Conservation (phyloP, 345 rosid genomes). For the Salix suchowensis region DNA sequence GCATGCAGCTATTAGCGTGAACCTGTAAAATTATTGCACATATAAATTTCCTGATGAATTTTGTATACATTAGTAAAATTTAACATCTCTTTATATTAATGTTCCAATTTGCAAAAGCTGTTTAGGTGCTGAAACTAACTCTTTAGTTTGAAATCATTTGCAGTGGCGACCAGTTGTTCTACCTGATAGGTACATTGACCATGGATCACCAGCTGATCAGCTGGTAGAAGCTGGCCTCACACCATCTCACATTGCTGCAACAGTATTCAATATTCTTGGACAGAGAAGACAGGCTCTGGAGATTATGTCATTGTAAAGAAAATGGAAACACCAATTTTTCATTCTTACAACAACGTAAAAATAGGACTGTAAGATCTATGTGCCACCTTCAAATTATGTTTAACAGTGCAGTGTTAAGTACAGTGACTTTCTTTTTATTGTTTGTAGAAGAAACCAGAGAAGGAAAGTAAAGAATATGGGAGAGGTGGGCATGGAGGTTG, state of each 20-base stretch:
- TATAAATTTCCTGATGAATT: too few relatives aligned
- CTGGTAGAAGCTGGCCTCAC: conserved; percentile 71
- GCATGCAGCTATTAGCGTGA: not conserved
- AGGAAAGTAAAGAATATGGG: conserved; percentile 24
- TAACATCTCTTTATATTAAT: not conserved
- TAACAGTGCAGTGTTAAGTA: not conserved
- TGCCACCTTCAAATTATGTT: not conserved
- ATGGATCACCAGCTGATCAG: conserved; percentile 79
- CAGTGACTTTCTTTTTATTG: conserved; percentile 17
- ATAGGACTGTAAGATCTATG: not conserved
- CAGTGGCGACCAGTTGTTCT: conserved; percentile 93
- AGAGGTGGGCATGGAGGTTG: conserved; percentile 37
- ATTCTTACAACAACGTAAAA: conserved; percentile 12
- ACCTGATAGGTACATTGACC: conserved; percentile 74
- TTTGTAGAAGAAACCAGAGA: conserved; percentile 18
- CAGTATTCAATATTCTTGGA: conserved; percentile 62
- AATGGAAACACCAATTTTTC: not conserved
- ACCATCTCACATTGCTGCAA: conserved; percentile 84
- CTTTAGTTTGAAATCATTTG: conserved; percentile 2
- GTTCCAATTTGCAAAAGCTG: not conserved
- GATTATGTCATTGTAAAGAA: conserved; percentile 37
- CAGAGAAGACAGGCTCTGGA: conserved; percentile 54
- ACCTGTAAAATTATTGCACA: not conserved
- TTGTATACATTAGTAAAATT: not conserved
- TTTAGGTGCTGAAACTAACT: not conserved